These are phyloP conservation scores for Dothideomycetes sp. DNA, from an alignment of 2,329 filamentous ascomycete species.

Conservation along the genomic window DNA sequence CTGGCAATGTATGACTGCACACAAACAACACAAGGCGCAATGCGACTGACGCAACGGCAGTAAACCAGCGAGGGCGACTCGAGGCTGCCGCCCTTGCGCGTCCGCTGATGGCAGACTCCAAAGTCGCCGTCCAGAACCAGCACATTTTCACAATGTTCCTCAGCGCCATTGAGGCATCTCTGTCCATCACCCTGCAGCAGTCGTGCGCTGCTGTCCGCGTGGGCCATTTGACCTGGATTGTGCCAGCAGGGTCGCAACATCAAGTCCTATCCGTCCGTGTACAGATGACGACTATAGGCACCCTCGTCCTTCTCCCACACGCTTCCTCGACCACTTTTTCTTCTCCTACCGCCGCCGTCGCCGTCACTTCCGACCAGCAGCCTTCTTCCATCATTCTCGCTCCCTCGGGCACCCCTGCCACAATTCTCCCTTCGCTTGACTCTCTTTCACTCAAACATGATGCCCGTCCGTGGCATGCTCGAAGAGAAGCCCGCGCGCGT, in stretches of 20 bases:
- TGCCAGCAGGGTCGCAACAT: background rate
- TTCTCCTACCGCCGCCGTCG: background rate
- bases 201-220: conserved; percentile 7
- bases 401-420: conserved; percentile 9
- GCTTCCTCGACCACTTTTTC: conserved; percentile 1
- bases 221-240: conserved; percentile 9
- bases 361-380: background rate
- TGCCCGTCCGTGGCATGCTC: background rate
- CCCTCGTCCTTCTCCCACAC: conserved; percentile 5
- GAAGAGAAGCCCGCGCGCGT: conserved; percentile 8
- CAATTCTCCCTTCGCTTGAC: background rate
- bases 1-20: conserved; percentile 4
- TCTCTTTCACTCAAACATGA: background rate
- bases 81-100: conserved; percentile 4
- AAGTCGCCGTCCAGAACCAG: conserved; percentile 6
- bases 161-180: conserved; percentile 5
- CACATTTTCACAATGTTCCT: conserved; percentile 13
- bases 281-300: conserved; percentile 13
- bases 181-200: background rate
- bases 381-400: conserved; percentile 1
- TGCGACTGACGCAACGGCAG: background rate
- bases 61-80: conserved; percentile 5
- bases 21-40: background rate
- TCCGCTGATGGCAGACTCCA: conserved; percentile 2
- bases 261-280: conserved; percentile 7